Evolutionary conservation across 2,329 filamentous ascomycete species (phyloP).

Genomic region (Nemania sp.): DNA sequence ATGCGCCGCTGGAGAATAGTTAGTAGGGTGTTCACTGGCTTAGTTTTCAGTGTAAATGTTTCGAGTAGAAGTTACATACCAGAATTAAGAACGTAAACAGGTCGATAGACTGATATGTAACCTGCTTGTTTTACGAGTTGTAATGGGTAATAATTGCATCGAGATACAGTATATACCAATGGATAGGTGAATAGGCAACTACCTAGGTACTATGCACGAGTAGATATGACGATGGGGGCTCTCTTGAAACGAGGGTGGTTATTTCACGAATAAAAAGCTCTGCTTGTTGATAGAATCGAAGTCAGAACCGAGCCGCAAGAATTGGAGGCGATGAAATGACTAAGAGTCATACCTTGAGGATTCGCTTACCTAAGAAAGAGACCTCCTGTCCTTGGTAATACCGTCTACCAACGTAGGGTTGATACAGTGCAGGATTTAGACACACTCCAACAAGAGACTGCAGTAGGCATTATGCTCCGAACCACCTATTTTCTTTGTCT

Average conservation of each 20-base stretch:
- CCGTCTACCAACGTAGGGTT: not conserved
- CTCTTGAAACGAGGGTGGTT: slow-evolving; percentile 4
- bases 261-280: not conserved
- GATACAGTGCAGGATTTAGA: not conserved
- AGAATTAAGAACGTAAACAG: too few relatives aligned
- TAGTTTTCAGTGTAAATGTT: too few relatives aligned
- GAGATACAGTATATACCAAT: too few relatives aligned
- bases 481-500: not conserved
- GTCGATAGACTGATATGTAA: too few relatives aligned
- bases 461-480: not conserved
- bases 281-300: slow-evolving; percentile 2
- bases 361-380: not conserved
- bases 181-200: too few relatives aligned
- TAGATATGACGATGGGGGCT: too few relatives aligned
- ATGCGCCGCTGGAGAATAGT: too few relatives aligned
- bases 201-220: too few relatives aligned
- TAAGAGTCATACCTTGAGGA: not conserved
- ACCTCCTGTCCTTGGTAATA: not conserved
- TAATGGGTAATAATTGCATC: too few relatives aligned
- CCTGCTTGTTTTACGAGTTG: too few relatives aligned
- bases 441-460: not conserved
- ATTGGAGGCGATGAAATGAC: slow-evolving; percentile 6
- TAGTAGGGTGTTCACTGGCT: too few relatives aligned
- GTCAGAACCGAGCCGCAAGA: slow-evolving; percentile 4
- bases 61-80: too few relatives aligned